These are phyloP conservation scores for Annulohypoxylon stygium DNA, from an alignment of 495 filamentous ascomycete species.

Conservation along the genomic window DNA sequence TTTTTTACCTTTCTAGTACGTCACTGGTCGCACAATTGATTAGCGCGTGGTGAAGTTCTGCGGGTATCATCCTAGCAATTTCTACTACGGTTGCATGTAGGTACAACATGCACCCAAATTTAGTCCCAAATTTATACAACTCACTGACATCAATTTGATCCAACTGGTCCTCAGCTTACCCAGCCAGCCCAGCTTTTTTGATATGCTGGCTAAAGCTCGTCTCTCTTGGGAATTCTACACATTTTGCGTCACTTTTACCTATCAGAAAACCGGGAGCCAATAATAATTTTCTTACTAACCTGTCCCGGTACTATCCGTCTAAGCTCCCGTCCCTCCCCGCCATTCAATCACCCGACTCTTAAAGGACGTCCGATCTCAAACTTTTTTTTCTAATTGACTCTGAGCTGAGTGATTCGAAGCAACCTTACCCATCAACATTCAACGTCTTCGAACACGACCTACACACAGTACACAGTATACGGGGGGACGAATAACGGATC, in stretches of 20 bases:
- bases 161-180: constrained; percentile 35
- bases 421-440: constrained; percentile 6
- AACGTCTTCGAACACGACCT: neutral
- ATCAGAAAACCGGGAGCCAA: constrained; percentile 20
- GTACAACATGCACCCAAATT: constrained; percentile 31
- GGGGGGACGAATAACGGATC: neutral
- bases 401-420: constrained; percentile 14
- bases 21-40: constrained; percentile 39
- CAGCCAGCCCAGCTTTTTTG: constrained; percentile 24
- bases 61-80: constrained; percentile 26
- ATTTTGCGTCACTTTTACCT: constrained; percentile 45
- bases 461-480: neutral
- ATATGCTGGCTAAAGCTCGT: constrained; percentile 29
- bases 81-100: constrained; percentile 1
- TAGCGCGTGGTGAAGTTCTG: constrained; percentile 30
- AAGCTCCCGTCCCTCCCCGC: constrained; percentile 40
- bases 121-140: constrained; percentile 26
- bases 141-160: constrained; percentile 46
- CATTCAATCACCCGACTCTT: constrained; percentile 38
- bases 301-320: constrained; percentile 38
- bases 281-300: constrained; percentile 37
- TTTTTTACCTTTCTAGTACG: constrained; percentile 41
- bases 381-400: constrained; percentile 38
- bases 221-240: constrained; percentile 19
- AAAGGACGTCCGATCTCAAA: constrained; percentile 44